Percentiles rank a stretch among this genome's conserved stretches.
phyloP scores from a whole-genome alignment of 495 filamentous ascomycete genomes.

The Poronia punctata region DNA sequence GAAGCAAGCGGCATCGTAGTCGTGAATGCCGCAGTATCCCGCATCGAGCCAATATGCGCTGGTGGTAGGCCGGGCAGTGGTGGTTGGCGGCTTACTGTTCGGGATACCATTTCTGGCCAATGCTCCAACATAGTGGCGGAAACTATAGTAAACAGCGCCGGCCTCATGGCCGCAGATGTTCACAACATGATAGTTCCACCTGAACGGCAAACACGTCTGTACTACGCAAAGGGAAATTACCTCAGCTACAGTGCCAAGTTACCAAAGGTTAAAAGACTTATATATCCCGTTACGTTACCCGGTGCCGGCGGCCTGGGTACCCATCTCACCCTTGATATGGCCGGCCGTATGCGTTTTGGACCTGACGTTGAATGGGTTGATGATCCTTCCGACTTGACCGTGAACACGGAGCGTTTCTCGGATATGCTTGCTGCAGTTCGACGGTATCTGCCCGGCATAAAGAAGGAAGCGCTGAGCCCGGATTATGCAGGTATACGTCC shows the following conservation, averaged over 20 bases:
- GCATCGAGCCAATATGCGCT: slow-evolving; percentile 44
- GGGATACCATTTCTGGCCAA: slow-evolving; percentile 37
- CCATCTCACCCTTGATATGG: slow-evolving; percentile 86
- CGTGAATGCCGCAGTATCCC: slow-evolving; percentile 54
- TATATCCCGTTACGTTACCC: slow-evolving; percentile 80
- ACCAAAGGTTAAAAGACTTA: slow-evolving; percentile 63
- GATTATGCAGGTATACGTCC: slow-evolving; percentile 92
- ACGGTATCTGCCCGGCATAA: slow-evolving; percentile 68
- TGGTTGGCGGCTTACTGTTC: slow-evolving; percentile 39
- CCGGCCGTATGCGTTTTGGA: slow-evolving; percentile 80
- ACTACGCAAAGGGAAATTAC: slow-evolving; percentile 93
- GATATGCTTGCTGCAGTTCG: slow-evolving; percentile 67
- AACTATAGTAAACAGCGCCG: slow-evolving; percentile 78
- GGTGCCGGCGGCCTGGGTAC: slow-evolving; percentile 84
- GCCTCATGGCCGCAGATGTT: slow-evolving; percentile 65
- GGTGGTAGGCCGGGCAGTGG: slow-evolving; percentile 36
- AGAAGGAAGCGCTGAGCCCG: slow-evolving; percentile 56
- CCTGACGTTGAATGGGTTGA: slow-evolving; percentile 94
- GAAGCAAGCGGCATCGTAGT: slow-evolving; percentile 69
- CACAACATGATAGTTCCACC: slow-evolving; percentile 75
- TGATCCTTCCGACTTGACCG: slow-evolving; percentile 28
- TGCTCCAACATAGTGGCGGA: slow-evolving; percentile 59
- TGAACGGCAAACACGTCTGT: slow-evolving; percentile 49
- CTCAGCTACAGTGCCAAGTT: slow-evolving; percentile 68
- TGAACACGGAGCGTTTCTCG: slow-evolving; percentile 50